Percentiles rank a stretch among this genome's conserved stretches.
Conservation (phyloP, 1,284 basidiomycete genomes). For the Ceratobasidium sp. region DNA sequence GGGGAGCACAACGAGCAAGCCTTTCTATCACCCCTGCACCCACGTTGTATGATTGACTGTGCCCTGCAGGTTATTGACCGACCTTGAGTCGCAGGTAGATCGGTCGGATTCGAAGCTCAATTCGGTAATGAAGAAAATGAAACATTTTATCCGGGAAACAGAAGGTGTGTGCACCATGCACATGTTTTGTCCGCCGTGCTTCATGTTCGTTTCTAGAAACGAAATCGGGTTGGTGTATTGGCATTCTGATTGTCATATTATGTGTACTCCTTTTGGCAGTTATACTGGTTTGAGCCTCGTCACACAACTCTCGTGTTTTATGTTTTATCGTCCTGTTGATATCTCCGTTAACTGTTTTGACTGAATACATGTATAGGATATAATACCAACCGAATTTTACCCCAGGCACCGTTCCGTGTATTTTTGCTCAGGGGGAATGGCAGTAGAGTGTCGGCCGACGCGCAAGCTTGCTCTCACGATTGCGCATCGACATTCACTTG, state of each 20-base stretch:
- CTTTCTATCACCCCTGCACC: neutral
- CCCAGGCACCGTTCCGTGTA: neutral
- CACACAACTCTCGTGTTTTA: neutral
- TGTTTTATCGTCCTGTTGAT: neutral
- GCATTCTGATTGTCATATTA: slow-evolving; percentile 65
- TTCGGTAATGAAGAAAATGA: slow-evolving; percentile 78
- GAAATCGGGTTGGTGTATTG: slow-evolving; percentile 79
- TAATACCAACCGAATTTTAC: neutral
- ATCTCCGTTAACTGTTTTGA: neutral
- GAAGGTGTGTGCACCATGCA: slow-evolving; percentile 69
- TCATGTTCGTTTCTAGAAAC: slow-evolving; percentile 63
- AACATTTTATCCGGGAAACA: slow-evolving; percentile 83
- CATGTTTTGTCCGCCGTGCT: neutral
- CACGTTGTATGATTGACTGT: neutral
- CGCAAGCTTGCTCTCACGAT: neutral
- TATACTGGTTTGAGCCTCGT: slow-evolving; percentile 60
- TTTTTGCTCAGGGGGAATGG: neutral
- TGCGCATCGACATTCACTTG: neutral
- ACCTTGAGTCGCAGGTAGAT: slow-evolving; percentile 82
- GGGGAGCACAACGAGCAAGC: slow-evolving; percentile 87
- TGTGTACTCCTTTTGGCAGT: slow-evolving; percentile 65
- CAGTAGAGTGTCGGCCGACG: neutral
- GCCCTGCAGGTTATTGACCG: slow-evolving; percentile 78
- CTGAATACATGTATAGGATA: neutral
- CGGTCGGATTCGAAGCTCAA: slow-evolving; percentile 76